Percentiles rank a stretch among this genome's conserved stretches.
Conservation (phyloP, 2,329 filamentous ascomycete species). For the Fonsecaea pedrosoi region DNA sequence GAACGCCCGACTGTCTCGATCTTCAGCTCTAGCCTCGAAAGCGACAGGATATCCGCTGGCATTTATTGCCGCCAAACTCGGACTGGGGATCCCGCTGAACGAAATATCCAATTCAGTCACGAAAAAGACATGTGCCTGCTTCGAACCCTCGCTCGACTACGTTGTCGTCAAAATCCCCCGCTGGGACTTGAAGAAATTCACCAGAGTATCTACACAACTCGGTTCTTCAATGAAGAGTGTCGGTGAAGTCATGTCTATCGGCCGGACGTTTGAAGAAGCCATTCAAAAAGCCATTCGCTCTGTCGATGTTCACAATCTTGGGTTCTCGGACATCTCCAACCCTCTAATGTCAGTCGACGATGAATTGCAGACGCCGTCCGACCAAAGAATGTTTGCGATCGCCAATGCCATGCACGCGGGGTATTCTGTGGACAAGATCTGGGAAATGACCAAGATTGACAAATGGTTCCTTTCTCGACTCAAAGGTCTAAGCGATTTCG, state of each 20-base stretch:
- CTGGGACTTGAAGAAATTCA: conserved; percentile 99
- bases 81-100: conserved; percentile 91
- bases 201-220: conserved; percentile 90
- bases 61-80: conserved; percentile 95
- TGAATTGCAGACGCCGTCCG: conserved; percentile 94
- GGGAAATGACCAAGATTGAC: conserved; percentile 97
- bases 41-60: conserved; percentile 95
- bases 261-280: conserved; percentile 94
- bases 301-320: conserved; percentile 93
- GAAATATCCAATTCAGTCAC: conserved; percentile 97
- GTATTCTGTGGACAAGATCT: conserved; percentile 95
- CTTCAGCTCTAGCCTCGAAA: conserved; percentile 94
- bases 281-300: conserved; percentile 97
- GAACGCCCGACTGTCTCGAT: conserved; percentile 93
- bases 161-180: conserved; percentile 98
- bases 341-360: conserved; percentile 95
- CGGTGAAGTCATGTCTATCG: conserved; percentile 98
- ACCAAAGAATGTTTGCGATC: conserved; percentile 95
- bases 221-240: conserved; percentile 99
- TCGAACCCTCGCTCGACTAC: conserved; percentile 97
- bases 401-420: conserved; percentile 96
- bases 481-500: conserved; percentile 88
- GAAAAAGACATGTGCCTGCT: conserved; percentile 94
- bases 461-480: conserved; percentile 97
- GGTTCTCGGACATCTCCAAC: conserved; percentile 82